Evolutionary conservation across 805 yeast genomes (phyloP), one percentile per base, ranked within the genome.

Genomic region (Ogataea siamensis): DNA sequence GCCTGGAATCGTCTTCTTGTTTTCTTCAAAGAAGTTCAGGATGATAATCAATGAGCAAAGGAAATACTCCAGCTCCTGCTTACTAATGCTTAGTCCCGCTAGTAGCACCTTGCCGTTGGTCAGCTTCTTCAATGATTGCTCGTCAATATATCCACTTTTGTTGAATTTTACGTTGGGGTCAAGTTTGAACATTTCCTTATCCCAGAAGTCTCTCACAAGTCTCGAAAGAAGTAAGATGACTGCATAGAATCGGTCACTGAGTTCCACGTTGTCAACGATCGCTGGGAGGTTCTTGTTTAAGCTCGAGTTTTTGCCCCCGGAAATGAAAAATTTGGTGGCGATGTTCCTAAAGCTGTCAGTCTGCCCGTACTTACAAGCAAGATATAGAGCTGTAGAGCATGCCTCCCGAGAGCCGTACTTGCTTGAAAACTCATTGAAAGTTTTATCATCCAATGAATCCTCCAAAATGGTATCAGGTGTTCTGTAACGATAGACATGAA

Each of bases 181-280:
- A 19, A 67, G 33, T 17, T 55, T 62, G 50, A 91, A 85, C 2
- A 89, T 83, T 37, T 77, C 80, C 23, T 68, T 68, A 39, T 71
- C 71, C 99, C 99, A 93, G 32, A 79, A 69, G 13, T 80, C 81
- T 46, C 94, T 74, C 46, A 91, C 77, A 12, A 89, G 61, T 49
- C 98, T 74, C 1, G 96, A 74, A 21, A 88, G 68, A 42, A 88
- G 74, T 17, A 87, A 71, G 10, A 91, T 81, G 12, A 87, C 76
- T 32, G 96, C 98, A 58, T 87, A 89, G 53, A 89, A 88, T 49
- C 96, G 70, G 50, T 95, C 95, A 62, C 96, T 86, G 43, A 93
- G 71, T 20, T 85, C 78, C n/a, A 91, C 95, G 57, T 80, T 82
- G 46, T 81, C 85, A 34, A 82, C 70, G 24, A 74, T 34, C 53